These are phyloP conservation scores for Luffa acutangula DNA, from an alignment of 306 rosid species.

Conservation along the genomic window DNA sequence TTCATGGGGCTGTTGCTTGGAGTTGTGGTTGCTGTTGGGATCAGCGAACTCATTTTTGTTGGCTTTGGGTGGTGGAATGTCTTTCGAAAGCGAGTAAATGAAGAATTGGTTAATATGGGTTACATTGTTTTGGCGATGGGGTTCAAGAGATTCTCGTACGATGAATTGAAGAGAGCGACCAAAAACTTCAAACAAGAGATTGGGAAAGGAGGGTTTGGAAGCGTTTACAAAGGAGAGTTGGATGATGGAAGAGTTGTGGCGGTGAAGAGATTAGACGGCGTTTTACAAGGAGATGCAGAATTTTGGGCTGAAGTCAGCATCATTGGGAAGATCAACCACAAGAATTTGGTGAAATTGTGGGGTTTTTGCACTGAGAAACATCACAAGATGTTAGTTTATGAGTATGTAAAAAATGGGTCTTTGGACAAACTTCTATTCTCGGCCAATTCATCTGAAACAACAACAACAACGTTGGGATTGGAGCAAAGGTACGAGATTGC, in stretches of 20 bases:
- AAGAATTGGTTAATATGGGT: constrained; percentile 25
- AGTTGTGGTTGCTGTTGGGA: constrained; percentile 15
- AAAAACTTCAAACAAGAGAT: constrained; percentile 23
- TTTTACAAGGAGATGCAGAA: constrained; percentile 28
- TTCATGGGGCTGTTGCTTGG: constrained; percentile 15
- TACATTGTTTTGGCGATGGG: constrained; percentile 23
- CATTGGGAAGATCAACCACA: constrained; percentile 34
- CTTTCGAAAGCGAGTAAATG: constrained; percentile 8
- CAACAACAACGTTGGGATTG: not conserved
- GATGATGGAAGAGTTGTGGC: constrained; percentile 27
- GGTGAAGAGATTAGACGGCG: constrained; percentile 33
- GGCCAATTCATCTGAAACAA: not conserved
- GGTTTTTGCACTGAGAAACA: constrained; percentile 27
- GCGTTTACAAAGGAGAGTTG: constrained; percentile 21
- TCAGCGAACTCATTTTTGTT: constrained; percentile 15
- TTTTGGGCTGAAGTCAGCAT: constrained; percentile 41
- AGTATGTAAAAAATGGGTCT: constrained; percentile 24
- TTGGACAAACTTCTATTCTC: constrained; percentile 23
- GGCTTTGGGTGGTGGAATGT: constrained; percentile 24
- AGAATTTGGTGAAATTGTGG: constrained; percentile 29
- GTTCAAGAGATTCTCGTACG: constrained; percentile 20
- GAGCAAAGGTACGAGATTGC: constrained; percentile 28
- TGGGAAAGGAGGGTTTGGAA: constrained; percentile 26
- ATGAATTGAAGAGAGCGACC: constrained; percentile 21
- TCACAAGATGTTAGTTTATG: constrained; percentile 30